These are phyloP conservation scores for Candida parachauliodes DNA, from an alignment of 805 yeast genomes.

Conservation along the genomic window DNA sequence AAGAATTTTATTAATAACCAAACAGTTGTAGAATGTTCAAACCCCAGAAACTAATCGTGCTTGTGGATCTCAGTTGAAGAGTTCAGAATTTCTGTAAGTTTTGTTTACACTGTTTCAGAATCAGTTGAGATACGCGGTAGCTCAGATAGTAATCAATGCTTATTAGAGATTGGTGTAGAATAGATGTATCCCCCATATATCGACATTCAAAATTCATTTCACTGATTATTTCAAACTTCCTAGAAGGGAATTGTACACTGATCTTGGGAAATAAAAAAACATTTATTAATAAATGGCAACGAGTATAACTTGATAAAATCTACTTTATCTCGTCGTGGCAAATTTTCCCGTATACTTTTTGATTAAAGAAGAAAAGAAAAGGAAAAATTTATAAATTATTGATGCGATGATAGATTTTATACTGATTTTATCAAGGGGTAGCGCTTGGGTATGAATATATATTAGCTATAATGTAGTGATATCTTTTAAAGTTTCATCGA, in stretches of 20 bases:
- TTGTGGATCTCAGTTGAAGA: no score
- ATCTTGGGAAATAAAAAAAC: slow-evolving; percentile 49
- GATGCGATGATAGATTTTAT: neutral
- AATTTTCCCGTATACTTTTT: slow-evolving; percentile 59
- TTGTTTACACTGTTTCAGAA: no score
- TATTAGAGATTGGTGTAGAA: no score
- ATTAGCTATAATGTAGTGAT: neutral
- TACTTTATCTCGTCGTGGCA: slow-evolving; percentile 68
- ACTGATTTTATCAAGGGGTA: neutral
- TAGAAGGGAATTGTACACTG: slow-evolving; percentile 41
- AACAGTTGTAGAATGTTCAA: no score
- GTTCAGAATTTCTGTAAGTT: no score
- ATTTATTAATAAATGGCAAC: slow-evolving; percentile 53
- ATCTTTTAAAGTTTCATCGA: slow-evolving; percentile 19
- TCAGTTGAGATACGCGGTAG: no score
- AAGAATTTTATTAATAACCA: no score
- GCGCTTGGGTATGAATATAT: neutral
- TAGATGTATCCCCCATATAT: slow-evolving; percentile 39
- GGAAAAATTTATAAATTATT: slow-evolving; percentile 3
- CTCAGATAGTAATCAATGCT: no score
- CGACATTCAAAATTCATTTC: slow-evolving; percentile 62
- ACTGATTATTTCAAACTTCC: slow-evolving; percentile 54
- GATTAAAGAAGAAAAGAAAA: slow-evolving; percentile 37
- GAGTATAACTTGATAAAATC: slow-evolving; percentile 54
- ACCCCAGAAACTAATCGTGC: no score